Percentiles rank a stretch among this genome's conserved stretches.
Evolutionary conservation across 1,284 basidiomycete species (phyloP).

Genomic region (Coniferiporia weirii): DNA sequence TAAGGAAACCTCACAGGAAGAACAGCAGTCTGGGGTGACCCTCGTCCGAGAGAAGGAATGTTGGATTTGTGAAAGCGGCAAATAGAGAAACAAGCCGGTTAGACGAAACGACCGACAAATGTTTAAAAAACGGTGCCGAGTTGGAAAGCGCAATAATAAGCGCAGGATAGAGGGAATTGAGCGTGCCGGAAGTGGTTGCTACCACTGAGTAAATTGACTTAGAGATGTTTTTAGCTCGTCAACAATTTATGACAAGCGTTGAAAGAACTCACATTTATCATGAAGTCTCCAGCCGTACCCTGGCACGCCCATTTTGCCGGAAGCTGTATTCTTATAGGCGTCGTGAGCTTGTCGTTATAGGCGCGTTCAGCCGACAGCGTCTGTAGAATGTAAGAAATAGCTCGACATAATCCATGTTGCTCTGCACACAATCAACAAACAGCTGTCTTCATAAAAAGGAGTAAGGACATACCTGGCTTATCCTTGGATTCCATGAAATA

Average conservation of each 20-base stretch:
- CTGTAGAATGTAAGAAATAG: conserved; percentile 89
- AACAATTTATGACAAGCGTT: neutral
- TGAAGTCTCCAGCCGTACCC: conserved; percentile 80
- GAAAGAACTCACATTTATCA: conserved; percentile 66
- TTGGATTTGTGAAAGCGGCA: conserved; percentile 82
- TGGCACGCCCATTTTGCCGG: conserved; percentile 70
- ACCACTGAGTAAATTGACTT: conserved; percentile 86
- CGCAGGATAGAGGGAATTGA: conserved; percentile 86
- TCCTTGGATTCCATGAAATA: conserved; percentile 84
- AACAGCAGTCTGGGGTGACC: conserved; percentile 89
- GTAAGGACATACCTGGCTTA: conserved; percentile 65
- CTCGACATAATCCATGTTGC: conserved; percentile 85
- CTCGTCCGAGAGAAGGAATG: conserved; percentile 89
- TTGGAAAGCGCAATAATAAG: conserved; percentile 89
- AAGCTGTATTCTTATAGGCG: conserved; percentile 56
- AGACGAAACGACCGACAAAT: conserved; percentile 77
- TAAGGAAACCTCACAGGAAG: conserved; percentile 62
- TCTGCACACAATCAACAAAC: conserved; percentile 40
- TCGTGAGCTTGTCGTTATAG: conserved; percentile 67
- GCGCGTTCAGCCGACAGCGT: conserved; percentile 79
- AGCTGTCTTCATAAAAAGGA: conserved; percentile 14
- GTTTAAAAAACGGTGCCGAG: conserved; percentile 79
- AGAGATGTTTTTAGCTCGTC: conserved; percentile 16
- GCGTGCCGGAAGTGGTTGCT: conserved; percentile 77
- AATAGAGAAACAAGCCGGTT: conserved; percentile 84